Base-by-base conservation (phyloP, 257 asterid species). In the Thymus mandschuricus region DNA sequence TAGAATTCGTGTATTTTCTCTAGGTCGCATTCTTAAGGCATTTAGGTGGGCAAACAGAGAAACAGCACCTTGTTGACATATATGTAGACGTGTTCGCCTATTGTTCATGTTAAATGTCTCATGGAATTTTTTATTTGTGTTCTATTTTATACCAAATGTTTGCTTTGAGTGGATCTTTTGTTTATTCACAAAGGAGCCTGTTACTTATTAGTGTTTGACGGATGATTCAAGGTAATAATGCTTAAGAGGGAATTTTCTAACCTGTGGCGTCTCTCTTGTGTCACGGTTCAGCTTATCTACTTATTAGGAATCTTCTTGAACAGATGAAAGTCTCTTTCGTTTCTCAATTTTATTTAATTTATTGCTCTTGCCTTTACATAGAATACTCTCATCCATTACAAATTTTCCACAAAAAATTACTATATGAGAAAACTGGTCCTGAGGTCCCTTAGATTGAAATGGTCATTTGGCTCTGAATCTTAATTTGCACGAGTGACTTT, bases 231-330 rank as follows among this genome's bases (percentile, higher is more conserved):
- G 60, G 60, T 5, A 8, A 55, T 3, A 11, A 55, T 9, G 0
- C 1, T 34, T 28, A 28, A 3, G 5, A 8, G 48, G 29, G 11
- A 21, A 5, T 21, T 52, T 34, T 74, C 13, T 38, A 34, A 62
- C 45, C 30, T 57, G 49, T 44, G 45, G 7, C 55, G 34, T 35
- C 68, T 50, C 59, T 58, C 61, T 30, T 60, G 50, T 52, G 52
- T 3, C 13, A 58, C 52, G 2, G 44, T 13, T 55, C 1, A 8
- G 10, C 21, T 21, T 21, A 21, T 21, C 21, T 21, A 5, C 60
- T 28, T 54, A 3, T 27, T 54, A 28, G 33, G 33, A 6, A 1
- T 34, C 29, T 29, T 3, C 2, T 13, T 28, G 55, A 30, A 29
- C 27, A 10, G 27, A 34, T 63, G 12, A 51, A 55, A 44, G 27